Evolutionary conservation across 495 filamentous ascomycete species (phyloP), one percentile per base, ranked within the genome.

Genomic region (Xanthoparmelia taractica): DNA sequence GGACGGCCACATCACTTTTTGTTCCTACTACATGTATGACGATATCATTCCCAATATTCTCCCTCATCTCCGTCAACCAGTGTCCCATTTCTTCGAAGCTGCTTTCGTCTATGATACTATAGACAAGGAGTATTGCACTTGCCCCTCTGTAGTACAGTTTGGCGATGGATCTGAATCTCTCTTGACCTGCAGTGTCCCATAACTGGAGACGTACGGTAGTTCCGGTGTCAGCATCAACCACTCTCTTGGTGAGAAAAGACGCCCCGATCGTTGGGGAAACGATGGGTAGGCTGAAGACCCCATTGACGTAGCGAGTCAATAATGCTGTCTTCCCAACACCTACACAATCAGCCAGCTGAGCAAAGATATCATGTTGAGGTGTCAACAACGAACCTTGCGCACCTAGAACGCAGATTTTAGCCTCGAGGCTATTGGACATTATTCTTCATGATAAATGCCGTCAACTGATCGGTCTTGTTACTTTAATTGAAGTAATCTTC

Each of bases 21-120:
- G 94, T 97, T 57, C 94, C 94, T 2, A 97, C 94, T 41, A 98
- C 89, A 70, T 98, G 94, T 12, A 98, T 83, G n/a, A 98, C 87
- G 34, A 96, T 82, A 63, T 91, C 89, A 58, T 82, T 76, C 43
- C 72, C 74, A 34, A 91, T 77, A 65, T 92, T 89, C 60, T 82
- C 79, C 66, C 86, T 85, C 36, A 92, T 78, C 74, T 96, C 92
- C 58, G 79, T 79, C 63, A 96, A 79, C 94, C 94, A 98, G 57
- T 86, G 82, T 64, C 90, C 90, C 92, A 98, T 96, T 73, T 96
- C 92, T 60, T 85, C 79, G 74, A 97, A 98, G 63, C 88, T 94
- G 55, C 82, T 73, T 55, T 87, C 87, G 72, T 91, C 86, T 45
- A 92, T 95, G 69, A 98, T 95, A 75, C 88, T 87, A 76, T 98